These are phyloP conservation scores for Kluyveromyces siamensis DNA, from an alignment of 805 yeast species.

Conservation along the genomic window DNA sequence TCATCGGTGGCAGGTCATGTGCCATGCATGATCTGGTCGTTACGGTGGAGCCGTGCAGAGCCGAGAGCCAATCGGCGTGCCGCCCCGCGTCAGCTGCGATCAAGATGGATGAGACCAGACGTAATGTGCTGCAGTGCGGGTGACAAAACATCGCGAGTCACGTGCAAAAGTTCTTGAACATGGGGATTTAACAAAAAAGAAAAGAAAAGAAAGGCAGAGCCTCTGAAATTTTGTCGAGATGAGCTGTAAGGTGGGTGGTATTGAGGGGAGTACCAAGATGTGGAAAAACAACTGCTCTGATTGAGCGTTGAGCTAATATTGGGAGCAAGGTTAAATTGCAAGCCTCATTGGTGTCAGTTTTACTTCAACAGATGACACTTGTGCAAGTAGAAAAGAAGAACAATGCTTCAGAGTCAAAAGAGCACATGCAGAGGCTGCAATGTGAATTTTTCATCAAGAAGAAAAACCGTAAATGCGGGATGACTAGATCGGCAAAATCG, in stretches of 20 bases:
- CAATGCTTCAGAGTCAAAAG: too few relatives aligned
- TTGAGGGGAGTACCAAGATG: background rate
- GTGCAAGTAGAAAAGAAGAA: too few relatives aligned
- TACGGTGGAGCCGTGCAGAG: background rate
- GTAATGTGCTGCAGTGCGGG: too few relatives aligned
- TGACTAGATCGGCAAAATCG: slow-evolving; percentile 17
- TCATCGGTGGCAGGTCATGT: background rate
- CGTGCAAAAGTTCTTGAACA: background rate
- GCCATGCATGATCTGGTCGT: background rate
- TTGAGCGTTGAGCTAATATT: too few relatives aligned
- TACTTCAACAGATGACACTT: too few relatives aligned
- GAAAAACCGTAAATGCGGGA: slow-evolving; percentile 26
- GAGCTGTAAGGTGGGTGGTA: background rate
- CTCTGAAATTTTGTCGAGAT: background rate
- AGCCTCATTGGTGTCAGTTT: too few relatives aligned
- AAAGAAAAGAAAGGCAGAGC: background rate
- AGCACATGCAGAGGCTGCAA: slow-evolving; percentile 6
- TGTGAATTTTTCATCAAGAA: slow-evolving; percentile 19
- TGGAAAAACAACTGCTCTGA: too few relatives aligned
- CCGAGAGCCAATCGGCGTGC: background rate
- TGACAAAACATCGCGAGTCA: background rate
- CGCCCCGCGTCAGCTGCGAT: background rate
- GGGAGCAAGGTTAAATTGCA: too few relatives aligned
- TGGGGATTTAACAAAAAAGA: background rate
- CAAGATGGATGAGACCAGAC: too few relatives aligned